phyloP scores from a whole-genome alignment of 2,329 filamentous ascomycete genomes.

The Aspergillus pseudoterreus region DNA sequence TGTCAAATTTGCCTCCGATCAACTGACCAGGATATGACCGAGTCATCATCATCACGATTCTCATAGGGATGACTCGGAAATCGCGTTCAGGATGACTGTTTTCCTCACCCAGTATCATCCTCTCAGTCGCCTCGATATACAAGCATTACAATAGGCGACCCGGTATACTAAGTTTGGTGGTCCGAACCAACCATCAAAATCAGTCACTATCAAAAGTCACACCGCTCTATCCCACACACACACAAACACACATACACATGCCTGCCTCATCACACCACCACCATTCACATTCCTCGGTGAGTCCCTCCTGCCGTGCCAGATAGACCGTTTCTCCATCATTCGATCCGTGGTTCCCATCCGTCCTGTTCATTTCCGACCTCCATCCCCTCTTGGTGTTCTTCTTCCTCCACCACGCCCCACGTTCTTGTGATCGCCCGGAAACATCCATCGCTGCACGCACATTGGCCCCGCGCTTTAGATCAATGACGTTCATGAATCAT shows the following conservation, averaged over 20 bases:
- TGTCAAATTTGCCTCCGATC: too few relatives aligned
- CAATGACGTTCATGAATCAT: slow-evolving; percentile 7
- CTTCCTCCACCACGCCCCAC: slow-evolving; percentile 10
- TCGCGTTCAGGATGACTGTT: too few relatives aligned
- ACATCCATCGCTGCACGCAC: slow-evolving; percentile 6
- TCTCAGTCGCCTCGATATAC: too few relatives aligned
- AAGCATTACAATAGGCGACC: not conserved
- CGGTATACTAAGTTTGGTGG: not conserved
- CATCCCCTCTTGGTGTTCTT: slow-evolving; percentile 4
- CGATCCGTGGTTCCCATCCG: slow-evolving; percentile 8
- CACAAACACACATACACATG: not conserved
- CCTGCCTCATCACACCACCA: slow-evolving; percentile 15
- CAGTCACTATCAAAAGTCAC: slow-evolving; percentile 14
- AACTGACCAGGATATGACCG: too few relatives aligned
- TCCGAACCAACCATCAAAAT: not conserved
- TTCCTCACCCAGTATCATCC: too few relatives aligned
- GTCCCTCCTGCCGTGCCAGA: slow-evolving; percentile 1
- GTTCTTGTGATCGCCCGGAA: slow-evolving; percentile 11
- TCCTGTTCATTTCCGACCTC: not conserved
- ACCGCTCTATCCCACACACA: slow-evolving; percentile 19
- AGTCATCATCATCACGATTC: too few relatives aligned
- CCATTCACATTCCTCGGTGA: slow-evolving; percentile 3
- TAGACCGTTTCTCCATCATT: not conserved
- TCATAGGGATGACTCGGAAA: too few relatives aligned
- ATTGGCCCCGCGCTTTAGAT: slow-evolving; percentile 2